Evolutionary conservation across 202 grass and related monocot species (phyloP).

Genomic region (Eragrostis tef): DNA sequence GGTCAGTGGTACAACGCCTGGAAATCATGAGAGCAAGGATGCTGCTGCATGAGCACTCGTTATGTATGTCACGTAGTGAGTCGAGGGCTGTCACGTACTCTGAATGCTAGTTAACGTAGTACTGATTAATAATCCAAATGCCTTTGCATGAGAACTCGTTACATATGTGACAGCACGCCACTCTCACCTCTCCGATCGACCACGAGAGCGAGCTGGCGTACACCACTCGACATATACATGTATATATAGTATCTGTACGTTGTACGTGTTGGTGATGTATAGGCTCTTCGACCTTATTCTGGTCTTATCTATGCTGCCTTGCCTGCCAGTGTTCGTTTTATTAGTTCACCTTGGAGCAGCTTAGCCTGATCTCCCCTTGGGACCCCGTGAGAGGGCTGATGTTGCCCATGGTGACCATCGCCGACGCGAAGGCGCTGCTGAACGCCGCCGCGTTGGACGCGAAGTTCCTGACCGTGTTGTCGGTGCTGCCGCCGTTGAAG

Average conservation of each 20-base stretch:
- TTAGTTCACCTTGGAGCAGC: slow-evolving; percentile 59
- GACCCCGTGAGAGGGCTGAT: slow-evolving; percentile 61
- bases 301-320: background rate
- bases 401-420: slow-evolving; percentile 69
- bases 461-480: slow-evolving; percentile 44
- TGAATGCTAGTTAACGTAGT: background rate
- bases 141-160: background rate
- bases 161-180: background rate
- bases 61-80: too few species aligned
- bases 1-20: too few species aligned
- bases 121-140: background rate
- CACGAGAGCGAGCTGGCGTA: too few species aligned
- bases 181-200: background rate
- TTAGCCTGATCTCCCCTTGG: slow-evolving; percentile 57
- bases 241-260: too few species aligned
- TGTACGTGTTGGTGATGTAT: background rate
- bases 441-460: slow-evolving; percentile 40
- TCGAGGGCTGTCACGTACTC: too few species aligned
- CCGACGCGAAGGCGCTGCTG: slow-evolving; percentile 51
- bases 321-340: background rate
- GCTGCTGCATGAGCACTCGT: too few species aligned
- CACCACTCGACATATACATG: background rate
- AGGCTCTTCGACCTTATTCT: background rate
- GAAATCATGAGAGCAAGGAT: too few species aligned
- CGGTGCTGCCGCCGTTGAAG: slow-evolving; percentile 58